phyloP scores from a whole-genome alignment of 2,329 filamentous ascomycete species.

The Dactylellina cionopaga region DNA sequence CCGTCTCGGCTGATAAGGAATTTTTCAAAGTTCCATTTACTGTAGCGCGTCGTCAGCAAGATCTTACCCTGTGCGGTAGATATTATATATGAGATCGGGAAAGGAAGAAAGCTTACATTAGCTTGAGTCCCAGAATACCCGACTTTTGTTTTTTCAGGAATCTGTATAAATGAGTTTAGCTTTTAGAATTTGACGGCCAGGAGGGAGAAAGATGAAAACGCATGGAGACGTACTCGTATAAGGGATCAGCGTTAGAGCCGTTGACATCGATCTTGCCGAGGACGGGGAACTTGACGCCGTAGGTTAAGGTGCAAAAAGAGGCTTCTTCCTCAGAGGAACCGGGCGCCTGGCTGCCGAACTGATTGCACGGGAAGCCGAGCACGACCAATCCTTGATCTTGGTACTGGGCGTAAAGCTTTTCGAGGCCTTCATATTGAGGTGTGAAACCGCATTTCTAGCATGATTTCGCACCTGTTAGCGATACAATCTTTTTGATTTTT shows the following conservation, averaged over 20 bases:
- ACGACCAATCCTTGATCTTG: constrained; percentile 80
- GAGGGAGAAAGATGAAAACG: not conserved
- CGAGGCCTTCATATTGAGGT: constrained; percentile 89
- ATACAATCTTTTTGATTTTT: too few species aligned
- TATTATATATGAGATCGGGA: not conserved
- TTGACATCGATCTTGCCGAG: constrained; percentile 95
- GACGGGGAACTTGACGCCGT: constrained; percentile 90
- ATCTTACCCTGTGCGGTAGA: not conserved
- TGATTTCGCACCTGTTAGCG: not conserved
- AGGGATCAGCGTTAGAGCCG: constrained; percentile 79
- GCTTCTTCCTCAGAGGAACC: constrained; percentile 74
- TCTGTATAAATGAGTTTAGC: constrained; percentile 1
- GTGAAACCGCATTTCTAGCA: constrained; percentile 50
- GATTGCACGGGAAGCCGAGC: constrained; percentile 98
- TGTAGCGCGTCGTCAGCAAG: constrained; percentile 25
- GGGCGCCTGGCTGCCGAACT: constrained; percentile 91
- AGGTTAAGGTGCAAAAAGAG: constrained; percentile 87
- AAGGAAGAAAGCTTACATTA: constrained; percentile 63
- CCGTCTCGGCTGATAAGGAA: constrained; percentile 89
- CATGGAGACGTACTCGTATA: constrained; percentile 73
- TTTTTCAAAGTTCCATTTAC: constrained; percentile 99
- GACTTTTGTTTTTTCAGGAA: constrained; percentile 74
- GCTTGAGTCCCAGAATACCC: constrained; percentile 85
- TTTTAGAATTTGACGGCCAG: not conserved
- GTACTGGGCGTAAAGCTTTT: constrained; percentile 85